Percentiles rank a stretch among this genome's conserved stretches.
Conservation (phyloP, 371 early-diverging fungal species). For the Entomophthora muscae region DNA sequence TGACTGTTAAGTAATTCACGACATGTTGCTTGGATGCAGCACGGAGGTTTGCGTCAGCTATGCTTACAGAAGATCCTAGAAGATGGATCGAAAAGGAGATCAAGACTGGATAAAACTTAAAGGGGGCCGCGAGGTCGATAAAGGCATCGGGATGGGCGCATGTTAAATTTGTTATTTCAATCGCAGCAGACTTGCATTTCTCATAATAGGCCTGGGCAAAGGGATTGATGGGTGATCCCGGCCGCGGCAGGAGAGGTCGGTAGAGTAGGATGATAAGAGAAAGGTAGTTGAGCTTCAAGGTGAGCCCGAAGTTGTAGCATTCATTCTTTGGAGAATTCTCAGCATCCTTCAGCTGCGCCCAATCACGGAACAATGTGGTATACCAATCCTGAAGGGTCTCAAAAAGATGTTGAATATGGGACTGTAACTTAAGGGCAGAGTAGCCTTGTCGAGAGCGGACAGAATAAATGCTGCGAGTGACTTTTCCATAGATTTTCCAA, state of each 20-base stretch:
- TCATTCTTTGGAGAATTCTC: not conserved
- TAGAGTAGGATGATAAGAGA: not conserved
- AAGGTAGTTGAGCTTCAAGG: not conserved
- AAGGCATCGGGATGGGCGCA: not conserved
- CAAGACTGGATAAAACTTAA: slow-evolving; percentile 2
- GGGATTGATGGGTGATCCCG: not conserved
- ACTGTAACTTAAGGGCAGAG: slow-evolving; percentile 4
- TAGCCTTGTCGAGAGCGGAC: slow-evolving; percentile 7
- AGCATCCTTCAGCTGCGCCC: not conserved
- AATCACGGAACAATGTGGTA: not conserved
- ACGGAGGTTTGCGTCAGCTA: not conserved
- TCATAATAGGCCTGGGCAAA: slow-evolving; percentile 4
- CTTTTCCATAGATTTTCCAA: slow-evolving; percentile 4
- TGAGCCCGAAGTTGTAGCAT: slow-evolving; percentile 3
- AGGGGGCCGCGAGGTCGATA: not conserved
- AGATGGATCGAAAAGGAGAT: not conserved
- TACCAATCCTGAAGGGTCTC: slow-evolving; percentile 2
- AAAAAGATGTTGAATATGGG: slow-evolving; percentile 4
- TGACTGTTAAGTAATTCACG: not conserved
- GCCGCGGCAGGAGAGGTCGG: slow-evolving; percentile 2
- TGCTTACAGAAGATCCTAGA: not conserved
- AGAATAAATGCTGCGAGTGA: slow-evolving; percentile 1
- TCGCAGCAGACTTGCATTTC: not conserved
- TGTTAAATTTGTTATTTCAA: not conserved
- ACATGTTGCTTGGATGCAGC: not conserved